Percentiles rank a stretch among this genome's conserved stretches.
These are phyloP conservation scores for Ophiocytium majus DNA, from an alignment of 352 stramenopile genomes.

Conservation along the genomic window DNA sequence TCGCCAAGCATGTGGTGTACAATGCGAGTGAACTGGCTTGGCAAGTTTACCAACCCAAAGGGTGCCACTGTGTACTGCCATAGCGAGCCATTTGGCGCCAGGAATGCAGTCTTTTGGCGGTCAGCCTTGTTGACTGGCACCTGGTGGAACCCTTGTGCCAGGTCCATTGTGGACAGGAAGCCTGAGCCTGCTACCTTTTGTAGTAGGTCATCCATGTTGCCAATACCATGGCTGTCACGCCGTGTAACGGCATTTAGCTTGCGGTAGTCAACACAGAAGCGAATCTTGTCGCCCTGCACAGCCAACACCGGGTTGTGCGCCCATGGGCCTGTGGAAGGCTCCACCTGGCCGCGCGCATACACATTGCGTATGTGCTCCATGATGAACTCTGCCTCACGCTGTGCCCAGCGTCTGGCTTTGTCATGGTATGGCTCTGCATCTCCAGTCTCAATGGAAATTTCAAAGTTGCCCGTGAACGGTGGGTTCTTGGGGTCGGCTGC, in stretches of 20 bases:
- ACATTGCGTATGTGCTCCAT: neutral
- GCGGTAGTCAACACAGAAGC: constrained; percentile 19
- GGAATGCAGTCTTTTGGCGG: neutral
- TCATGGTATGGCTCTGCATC: neutral
- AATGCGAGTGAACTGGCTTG: neutral
- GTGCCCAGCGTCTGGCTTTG: neutral
- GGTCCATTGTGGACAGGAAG: neutral
- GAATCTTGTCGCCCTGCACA: constrained; percentile 5
- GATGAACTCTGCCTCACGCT: neutral
- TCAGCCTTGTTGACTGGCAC: neutral
- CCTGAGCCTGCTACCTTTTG: neutral
- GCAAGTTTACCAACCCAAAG: neutral
- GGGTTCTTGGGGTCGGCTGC: neutral
- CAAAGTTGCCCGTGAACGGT: neutral
- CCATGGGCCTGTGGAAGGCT: neutral
- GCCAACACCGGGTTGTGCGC: neutral
- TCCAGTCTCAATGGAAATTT: constrained; percentile 10
- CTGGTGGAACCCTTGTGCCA: neutral
- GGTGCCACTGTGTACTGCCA: neutral
- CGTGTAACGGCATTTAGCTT: constrained; percentile 6
- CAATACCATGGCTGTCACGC: neutral
- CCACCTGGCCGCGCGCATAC: neutral
- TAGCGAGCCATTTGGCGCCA: neutral
- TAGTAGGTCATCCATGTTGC: neutral
- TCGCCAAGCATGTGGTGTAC: neutral